These are phyloP conservation scores for Apophysomyces trapeziformis DNA, from an alignment of 371 early-diverging fungal genomes.

Conservation along the genomic window DNA sequence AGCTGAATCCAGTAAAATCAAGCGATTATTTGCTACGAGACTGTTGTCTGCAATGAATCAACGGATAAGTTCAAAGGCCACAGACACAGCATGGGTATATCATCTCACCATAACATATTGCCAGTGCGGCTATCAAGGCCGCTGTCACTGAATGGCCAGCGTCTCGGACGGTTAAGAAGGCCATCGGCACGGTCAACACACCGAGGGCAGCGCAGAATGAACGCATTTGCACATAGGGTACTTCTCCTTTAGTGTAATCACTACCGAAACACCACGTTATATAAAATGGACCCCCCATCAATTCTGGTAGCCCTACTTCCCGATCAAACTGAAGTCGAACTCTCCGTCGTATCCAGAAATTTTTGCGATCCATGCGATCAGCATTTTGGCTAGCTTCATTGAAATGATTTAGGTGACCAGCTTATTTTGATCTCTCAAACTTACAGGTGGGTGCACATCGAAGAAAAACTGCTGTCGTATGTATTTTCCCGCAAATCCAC, in stretches of 20 bases:
- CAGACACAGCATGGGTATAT: background rate
- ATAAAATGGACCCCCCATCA: background rate
- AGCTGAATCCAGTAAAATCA: conserved; percentile 91
- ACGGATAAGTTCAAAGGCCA: conserved; percentile 5
- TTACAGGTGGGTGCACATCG: conserved; percentile 80
- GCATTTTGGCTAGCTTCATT: conserved; percentile 84
- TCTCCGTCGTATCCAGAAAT: conserved; percentile 85
- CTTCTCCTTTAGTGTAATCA: conserved; percentile 53
- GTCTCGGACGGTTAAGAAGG: conserved; percentile 81
- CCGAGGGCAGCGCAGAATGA: conserved; percentile 76
- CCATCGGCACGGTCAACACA: conserved; percentile 74
- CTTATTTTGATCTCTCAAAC: background rate
- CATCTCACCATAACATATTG: conserved; percentile 71
- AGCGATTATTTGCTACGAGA: conserved; percentile 85
- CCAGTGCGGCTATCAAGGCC: conserved; percentile 69
- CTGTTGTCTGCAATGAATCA: conserved; percentile 74
- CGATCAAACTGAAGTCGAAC: conserved; percentile 88
- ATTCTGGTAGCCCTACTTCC: conserved; percentile 54
- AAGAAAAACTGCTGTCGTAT: conserved; percentile 92
- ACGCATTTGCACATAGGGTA: conserved; percentile 89
- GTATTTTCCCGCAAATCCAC: conserved; percentile 97
- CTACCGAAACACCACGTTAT: conserved; percentile 11
- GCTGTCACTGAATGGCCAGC: conserved; percentile 73
- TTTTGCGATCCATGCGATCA: conserved; percentile 82
- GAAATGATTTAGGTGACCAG: background rate